Evolutionary conservation across 495 filamentous ascomycete species (phyloP).

Genomic region (Trichoderma parareesei): DNA sequence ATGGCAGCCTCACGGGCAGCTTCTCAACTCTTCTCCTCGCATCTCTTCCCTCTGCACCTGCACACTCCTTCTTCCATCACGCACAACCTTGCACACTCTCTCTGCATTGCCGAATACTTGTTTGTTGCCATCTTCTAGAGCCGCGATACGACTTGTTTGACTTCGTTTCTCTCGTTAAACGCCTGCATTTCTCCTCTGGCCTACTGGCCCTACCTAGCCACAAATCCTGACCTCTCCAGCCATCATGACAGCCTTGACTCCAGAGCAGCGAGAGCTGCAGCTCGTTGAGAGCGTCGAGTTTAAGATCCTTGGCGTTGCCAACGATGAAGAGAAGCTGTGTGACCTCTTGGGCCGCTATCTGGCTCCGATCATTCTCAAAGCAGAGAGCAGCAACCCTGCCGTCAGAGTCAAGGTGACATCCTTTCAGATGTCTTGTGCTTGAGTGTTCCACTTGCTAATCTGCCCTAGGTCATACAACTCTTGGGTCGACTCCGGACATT

Average conservation of each 20-base stretch:
- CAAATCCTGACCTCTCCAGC: not conserved
- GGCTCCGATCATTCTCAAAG: slow-evolving; percentile 74
- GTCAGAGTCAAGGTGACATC: slow-evolving; percentile 71
- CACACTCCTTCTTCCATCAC: not conserved
- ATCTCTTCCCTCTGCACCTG: not conserved
- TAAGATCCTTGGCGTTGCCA: slow-evolving; percentile 69
- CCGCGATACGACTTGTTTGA: not conserved
- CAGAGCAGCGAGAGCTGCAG: slow-evolving; percentile 68
- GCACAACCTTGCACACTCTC: not conserved
- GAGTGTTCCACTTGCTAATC: not conserved
- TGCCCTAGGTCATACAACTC: slow-evolving; percentile 50
- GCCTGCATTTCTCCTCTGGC: not conserved
- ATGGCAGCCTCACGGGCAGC: slow-evolving; percentile 1
- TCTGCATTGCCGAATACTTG: not conserved
- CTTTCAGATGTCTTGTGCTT: not conserved
- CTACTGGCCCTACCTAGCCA: not conserved
- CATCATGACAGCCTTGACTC: slow-evolving; percentile 28
- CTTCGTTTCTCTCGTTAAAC: not conserved
- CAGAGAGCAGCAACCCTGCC: slow-evolving; percentile 65
- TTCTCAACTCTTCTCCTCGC: not conserved
- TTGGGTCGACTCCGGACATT: slow-evolving; percentile 55
- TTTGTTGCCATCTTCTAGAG: not conserved
- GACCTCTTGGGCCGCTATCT: slow-evolving; percentile 68
- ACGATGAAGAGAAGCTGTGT: slow-evolving; percentile 75
- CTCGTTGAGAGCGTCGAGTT: slow-evolving; percentile 88